Evolutionary conservation across 345 rosid genomes (phyloP), one percentile per base, ranked within the genome.

Genomic region (Rhizophora mangle): DNA sequence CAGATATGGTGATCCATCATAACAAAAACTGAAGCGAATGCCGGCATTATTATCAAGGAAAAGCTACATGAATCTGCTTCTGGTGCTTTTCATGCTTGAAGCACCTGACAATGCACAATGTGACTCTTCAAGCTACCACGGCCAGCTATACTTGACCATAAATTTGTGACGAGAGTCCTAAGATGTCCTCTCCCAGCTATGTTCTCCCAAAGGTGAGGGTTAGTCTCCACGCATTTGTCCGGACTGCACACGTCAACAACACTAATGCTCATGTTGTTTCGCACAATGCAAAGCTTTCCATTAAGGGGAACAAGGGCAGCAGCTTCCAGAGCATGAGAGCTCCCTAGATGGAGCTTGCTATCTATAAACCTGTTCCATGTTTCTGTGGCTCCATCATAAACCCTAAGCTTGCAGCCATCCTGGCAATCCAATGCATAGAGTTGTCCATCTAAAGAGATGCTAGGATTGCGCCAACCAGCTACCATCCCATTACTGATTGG

Each of bases 201-300:
- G 68, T 91, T 94, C 71, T 94, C 98, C 98, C 98, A 94, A 1
- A 91, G 47, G 6, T 82, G 82, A 46, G 96, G 94, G 60, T 87
- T 89, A 64, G 74, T 88, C 74, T 84, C 90, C 32, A 76, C 78
- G 6, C 68, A 81, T 75, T 82, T 87, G 62, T 89, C 87, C 5
- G 89, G 89, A 79, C 87, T 82, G 56, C 92, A 79, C 32, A 94
- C 95, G 80, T 91, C 94, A 62, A 94, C 98, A 15, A 94, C 71
- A 75, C 98, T 94, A 77, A 94, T 81, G 81, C 96, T 91, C 98
- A 91, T 86, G 86, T 91, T 94, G 81, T 94, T 94, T 51, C 98
- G 81, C 46, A 91, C 87, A 47, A 94, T 89, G 84, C 98, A 91
- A 67, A 94, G 95, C 80, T 85, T 94, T 52, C 91, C 85, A 53